Evolutionary conservation across 2,329 filamentous ascomycete species (phyloP).

Genomic region (Chaetomium sp.): DNA sequence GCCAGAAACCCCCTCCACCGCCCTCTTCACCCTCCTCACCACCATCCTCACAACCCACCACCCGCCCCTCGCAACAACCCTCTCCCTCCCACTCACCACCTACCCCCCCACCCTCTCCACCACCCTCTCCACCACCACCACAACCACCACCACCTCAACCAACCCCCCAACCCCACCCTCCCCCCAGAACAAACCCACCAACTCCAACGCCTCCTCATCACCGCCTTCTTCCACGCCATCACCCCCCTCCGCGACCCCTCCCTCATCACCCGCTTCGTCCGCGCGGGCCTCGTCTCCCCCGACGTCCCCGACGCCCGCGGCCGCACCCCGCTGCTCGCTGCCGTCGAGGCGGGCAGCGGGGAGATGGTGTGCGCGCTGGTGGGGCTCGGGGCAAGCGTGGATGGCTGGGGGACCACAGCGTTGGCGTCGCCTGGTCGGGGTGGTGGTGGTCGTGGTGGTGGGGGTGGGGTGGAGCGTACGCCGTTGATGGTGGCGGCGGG

Average conservation of each 20-base stretch:
- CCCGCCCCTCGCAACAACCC: conserved; percentile 18
- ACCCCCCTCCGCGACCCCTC: conserved; percentile 34
- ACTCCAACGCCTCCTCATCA: conserved; percentile 31
- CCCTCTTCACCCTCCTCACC: conserved; percentile 4
- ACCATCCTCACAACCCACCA: conserved; percentile 19
- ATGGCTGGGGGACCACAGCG: conserved; percentile 34
- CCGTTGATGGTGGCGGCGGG: conserved; percentile 49
- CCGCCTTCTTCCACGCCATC: conserved; percentile 40
- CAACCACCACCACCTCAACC: background rate
- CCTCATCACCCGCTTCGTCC: conserved; percentile 39
- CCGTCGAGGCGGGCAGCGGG: conserved; percentile 39
- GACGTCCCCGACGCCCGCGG: conserved; percentile 39
- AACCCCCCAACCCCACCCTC: background rate
- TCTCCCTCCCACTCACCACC: conserved; percentile 33
- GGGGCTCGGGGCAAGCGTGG: conserved; percentile 42
- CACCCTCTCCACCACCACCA: background rate
- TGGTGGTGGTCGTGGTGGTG: conserved; percentile 23
- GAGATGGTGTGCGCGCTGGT: conserved; percentile 43
- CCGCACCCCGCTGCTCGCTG: conserved; percentile 43
- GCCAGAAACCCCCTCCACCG: background rate
- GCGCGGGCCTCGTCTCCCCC: conserved; percentile 44
- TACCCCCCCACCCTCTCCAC: conserved; percentile 11
- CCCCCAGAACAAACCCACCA: background rate
- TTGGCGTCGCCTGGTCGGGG: background rate
- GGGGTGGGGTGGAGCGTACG: conserved; percentile 41